Base-by-base conservation (phyloP, 139 green algal genomes). In the Edaphochlamys debaryana region DNA sequence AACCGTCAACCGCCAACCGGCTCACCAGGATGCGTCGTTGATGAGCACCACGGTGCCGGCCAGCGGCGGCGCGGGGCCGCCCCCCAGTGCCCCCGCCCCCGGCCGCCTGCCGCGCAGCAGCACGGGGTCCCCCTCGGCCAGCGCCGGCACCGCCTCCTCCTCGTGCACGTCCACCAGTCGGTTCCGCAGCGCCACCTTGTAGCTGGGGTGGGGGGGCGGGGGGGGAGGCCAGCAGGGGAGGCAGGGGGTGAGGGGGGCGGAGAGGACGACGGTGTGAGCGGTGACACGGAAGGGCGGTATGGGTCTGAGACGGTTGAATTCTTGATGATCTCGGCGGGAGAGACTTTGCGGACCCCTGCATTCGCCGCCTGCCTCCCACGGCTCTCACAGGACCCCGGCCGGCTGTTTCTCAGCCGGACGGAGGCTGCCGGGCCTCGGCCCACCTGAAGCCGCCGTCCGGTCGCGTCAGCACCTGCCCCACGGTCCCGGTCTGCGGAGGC, bases 141-240 rank as follows among this genome's bases (percentile, higher is more conserved):
- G 75, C 4, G 29, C 60, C 17, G 58, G 75, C 60, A 81, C 75
- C n/a, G 75, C 75, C 41, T 66, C 75, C 75, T 71, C 75, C 11
- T 81, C 77, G 4, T 23, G 63, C 63, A 74, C 67, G 50, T 92
- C 78, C 60, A 90, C 78, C 41, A 95, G 81, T n/a, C 76, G 75
- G 41, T 92, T 79, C 22, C 37, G 50, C 60, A 95, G 76, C 20
- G 89, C 92, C 54, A 94, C 90, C 66, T 76, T 80, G 80, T 91
- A 90, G 56, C 79, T 92, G 91, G 72, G 81, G 17, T 32, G 17
- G 6, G 37, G 17, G 66, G 22, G 67, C 1, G 40, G 25, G 20
- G 58, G 40, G 40, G 67, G 8, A 50, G 36, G 2, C 13, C 30
- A 36, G 9, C 30, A 36, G 36, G 36, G 36, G 2, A n/a, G 66